Evolutionary conservation across 176 grass and related monocot genomes (phyloP).

Genomic region (Tuctoria greenei): DNA sequence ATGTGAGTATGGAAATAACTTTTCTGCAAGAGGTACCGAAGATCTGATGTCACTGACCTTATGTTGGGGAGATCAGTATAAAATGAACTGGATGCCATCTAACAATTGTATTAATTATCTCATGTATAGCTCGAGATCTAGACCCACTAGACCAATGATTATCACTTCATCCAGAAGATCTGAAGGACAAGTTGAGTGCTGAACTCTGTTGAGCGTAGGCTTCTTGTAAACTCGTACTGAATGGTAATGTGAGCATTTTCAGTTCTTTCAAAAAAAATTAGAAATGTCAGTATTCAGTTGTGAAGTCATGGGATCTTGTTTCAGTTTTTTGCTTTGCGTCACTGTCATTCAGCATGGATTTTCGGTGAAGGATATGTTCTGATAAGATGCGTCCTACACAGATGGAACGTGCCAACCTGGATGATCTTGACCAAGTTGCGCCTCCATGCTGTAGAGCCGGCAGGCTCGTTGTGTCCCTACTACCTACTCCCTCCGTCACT

Average conservation of each 20-base stretch:
- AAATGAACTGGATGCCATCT: too few species aligned
- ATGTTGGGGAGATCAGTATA: too few species aligned
- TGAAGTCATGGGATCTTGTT: background rate
- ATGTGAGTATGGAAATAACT: too few species aligned
- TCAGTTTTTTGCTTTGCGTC: background rate
- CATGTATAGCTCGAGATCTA: too few species aligned
- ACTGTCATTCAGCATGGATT: background rate
- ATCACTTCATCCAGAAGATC: too few species aligned
- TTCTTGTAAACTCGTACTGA: background rate
- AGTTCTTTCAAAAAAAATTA: too few species aligned
- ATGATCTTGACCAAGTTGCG: background rate
- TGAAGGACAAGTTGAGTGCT: background rate
- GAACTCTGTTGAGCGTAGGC: too few species aligned
- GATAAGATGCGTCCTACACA: background rate
- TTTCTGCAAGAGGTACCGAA: background rate
- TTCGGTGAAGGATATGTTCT: background rate
- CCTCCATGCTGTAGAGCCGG: background rate
- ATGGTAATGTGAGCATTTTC: background rate
- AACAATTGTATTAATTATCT: too few species aligned
- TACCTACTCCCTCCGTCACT: too few species aligned
- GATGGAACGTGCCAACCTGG: background rate
- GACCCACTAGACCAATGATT: too few species aligned
- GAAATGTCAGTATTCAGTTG: background rate
- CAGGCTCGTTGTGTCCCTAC: too few species aligned
- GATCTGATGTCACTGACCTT: too few species aligned